Base-by-base conservation (phyloP, 2,329 filamentous ascomycete species). In the Aspergillus piperis region DNA sequence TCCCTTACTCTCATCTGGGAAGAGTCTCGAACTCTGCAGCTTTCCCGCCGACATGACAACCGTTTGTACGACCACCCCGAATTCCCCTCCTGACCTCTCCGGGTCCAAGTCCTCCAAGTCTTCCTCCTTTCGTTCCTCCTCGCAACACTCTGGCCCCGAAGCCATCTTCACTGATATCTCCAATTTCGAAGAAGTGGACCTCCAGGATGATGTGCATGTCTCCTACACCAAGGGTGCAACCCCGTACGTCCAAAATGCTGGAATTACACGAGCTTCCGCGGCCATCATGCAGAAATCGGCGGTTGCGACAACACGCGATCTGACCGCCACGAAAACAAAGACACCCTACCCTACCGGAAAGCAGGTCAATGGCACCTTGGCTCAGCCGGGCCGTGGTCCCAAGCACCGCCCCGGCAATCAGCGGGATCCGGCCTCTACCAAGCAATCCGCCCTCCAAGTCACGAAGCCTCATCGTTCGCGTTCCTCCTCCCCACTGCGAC, bases 121-220 rank as follows among this genome's bases (percentile, higher is more conserved):
- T 27, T 96, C 91, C 5, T 96, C 92, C 53, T 90, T 94, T 70
- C 89, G 89, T 68, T 96, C 92, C 39, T 88, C 90, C 59, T 88
- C 86, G 63, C 89, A 88, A 55, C 80, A 86, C 70, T 89, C 92
- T 70, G 90, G 91, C 68, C 76, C 79, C 25, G 87, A 88, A 70
- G 86, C 83, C 66, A 83, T 87, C 54, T 80, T 90, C 49, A 83
- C 87, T 55, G 91, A 96, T 71, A 85, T 89, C 60, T 88, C 87
- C 64, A 88, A 97, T 74, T 97, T 97, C 70, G 94, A 98, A 75
- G 94, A 97, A 66, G 96, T 97, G 73, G 91, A 90, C 11, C 86
- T 98, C 30, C 89, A 92, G 62, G 88, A 90, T 68, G 88, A 92
- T 63, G 69, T 77, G 25, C 82, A 82, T 27, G 27, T 71, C 23